Conservation (phyloP, 495 filamentous ascomycete species). For the Penicillium herquei region DNA sequence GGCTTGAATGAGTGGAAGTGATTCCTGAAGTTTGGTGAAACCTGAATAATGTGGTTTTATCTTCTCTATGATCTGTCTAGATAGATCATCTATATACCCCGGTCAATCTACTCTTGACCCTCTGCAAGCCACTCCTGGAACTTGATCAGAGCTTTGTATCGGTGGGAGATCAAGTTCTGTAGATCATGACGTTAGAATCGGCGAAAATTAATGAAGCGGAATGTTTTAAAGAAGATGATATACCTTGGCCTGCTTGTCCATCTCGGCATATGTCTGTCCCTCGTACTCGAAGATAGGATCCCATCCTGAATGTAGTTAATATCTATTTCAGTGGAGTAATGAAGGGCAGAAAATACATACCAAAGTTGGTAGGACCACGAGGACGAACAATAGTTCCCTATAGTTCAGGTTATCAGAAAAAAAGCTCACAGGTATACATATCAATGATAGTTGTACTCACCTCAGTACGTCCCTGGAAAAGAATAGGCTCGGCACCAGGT, state of each 20-base stretch:
- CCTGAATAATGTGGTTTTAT: too few species aligned
- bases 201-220: too few species aligned
- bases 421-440: too few species aligned
- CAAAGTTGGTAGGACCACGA: slow-evolving; percentile 74
- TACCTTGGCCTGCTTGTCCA: slow-evolving; percentile 82
- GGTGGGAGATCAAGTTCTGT: slow-evolving; percentile 86
- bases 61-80: slow-evolving; percentile 5
- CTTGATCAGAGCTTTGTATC: slow-evolving; percentile 79
- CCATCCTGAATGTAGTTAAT: slow-evolving; percentile 61
- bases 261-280: slow-evolving; percentile 94
- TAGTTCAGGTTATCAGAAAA: too few species aligned
- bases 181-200: slow-evolving; percentile 6
- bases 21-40: neutral
- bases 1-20: slow-evolving; percentile 8
- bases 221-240: neutral
- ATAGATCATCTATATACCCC: slow-evolving; percentile 19
- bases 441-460: slow-evolving; percentile 18
- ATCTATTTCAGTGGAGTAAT: neutral
- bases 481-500: slow-evolving; percentile 76
- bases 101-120: slow-evolving; percentile 23
- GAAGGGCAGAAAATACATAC: slow-evolving; percentile 48
- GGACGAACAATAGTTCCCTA: slow-evolving; percentile 46
- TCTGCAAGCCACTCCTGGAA: slow-evolving; percentile 78
- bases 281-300: slow-evolving; percentile 95
- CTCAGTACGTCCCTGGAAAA: slow-evolving; percentile 85